Percentiles rank a stretch among this genome's conserved stretches.
phyloP scores from a whole-genome alignment of 1,139 yeast species.

The Williopsis jadinii region DNA sequence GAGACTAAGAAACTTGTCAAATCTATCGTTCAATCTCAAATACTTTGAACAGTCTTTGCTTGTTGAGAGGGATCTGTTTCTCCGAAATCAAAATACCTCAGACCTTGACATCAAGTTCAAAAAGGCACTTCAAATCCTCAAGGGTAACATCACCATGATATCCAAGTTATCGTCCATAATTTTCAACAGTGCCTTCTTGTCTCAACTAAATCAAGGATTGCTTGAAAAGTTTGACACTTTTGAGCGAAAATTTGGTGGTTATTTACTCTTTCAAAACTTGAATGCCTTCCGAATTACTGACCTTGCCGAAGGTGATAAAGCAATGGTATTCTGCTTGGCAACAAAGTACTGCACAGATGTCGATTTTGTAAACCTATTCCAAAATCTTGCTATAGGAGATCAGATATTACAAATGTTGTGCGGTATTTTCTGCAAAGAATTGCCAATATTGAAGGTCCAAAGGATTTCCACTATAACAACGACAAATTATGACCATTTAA shows the following conservation, averaged over 20 bases:
- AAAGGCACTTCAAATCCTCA: constrained; percentile 18
- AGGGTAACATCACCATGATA: constrained; percentile 9
- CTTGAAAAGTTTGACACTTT: constrained; percentile 14
- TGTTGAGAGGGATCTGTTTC: constrained; percentile 8
- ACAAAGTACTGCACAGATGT: constrained; percentile 12
- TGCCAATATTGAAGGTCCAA: constrained; percentile 16
- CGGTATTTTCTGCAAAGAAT: constrained; percentile 13
- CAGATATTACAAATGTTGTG: constrained; percentile 21
- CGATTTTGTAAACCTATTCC: constrained; percentile 16
- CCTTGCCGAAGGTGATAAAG: constrained; percentile 13
- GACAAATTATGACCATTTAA: constrained; percentile 23
- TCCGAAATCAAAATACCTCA: constrained; percentile 3
- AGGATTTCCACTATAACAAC: constrained; percentile 4
- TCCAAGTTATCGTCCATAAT: constrained; percentile 4
- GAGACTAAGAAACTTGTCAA: constrained; percentile 26
- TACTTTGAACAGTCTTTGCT: constrained; percentile 6
- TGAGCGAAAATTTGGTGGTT: constrained; percentile 7
- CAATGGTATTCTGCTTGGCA: constrained; percentile 15
- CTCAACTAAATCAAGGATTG: constrained; percentile 3
- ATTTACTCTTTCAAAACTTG: constrained; percentile 6
- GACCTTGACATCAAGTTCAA: constrained; percentile 11
- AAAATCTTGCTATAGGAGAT: constrained; percentile 13
- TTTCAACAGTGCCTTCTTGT: constrained; percentile 11
- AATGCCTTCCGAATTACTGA: not conserved
- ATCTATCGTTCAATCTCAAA: constrained; percentile 17